Conservation (phyloP, 257 asterid species). For the Nicotiana tomentosiformis region DNA sequence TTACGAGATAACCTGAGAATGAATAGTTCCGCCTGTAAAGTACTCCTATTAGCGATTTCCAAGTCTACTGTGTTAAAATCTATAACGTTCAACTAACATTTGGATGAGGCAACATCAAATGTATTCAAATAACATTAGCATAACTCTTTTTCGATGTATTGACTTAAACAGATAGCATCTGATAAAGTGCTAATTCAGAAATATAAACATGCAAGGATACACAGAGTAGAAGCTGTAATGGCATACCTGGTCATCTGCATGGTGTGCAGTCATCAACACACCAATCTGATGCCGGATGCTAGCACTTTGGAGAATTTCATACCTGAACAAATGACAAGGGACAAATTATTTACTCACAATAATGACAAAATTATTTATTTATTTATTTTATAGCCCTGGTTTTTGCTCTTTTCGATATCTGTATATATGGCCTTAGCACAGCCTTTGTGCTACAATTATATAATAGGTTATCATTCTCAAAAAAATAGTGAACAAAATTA, state of each 20-base stretch:
- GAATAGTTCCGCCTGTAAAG: constrained; percentile 77
- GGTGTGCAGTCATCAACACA: constrained; percentile 77
- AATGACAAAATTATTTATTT: not conserved
- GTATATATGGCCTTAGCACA: too few species aligned
- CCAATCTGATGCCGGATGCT: constrained; percentile 52
- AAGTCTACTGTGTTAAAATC: not conserved
- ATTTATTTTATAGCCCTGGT: too few species aligned
- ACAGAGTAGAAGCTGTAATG: not conserved
- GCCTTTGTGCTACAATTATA: too few species aligned
- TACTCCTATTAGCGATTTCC: constrained; percentile 20
- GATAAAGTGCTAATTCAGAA: not conserved
- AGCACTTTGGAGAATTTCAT: constrained; percentile 51
- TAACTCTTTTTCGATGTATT: not conserved
- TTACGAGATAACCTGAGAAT: constrained; percentile 77
- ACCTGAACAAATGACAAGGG: constrained; percentile 34
- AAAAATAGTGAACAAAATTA: not conserved
- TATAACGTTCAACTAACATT: not conserved
- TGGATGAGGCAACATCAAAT: not conserved
- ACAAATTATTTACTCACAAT: not conserved
- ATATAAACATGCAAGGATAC: not conserved
- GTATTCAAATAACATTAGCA: not conserved
- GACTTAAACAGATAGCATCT: not conserved
- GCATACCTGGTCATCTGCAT: constrained; percentile 92
- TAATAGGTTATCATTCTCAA: too few species aligned
- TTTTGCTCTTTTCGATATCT: too few species aligned